Base-by-base conservation (phyloP, 1,284 basidiomycete genomes). In the Ceratobasidium theobromae region DNA sequence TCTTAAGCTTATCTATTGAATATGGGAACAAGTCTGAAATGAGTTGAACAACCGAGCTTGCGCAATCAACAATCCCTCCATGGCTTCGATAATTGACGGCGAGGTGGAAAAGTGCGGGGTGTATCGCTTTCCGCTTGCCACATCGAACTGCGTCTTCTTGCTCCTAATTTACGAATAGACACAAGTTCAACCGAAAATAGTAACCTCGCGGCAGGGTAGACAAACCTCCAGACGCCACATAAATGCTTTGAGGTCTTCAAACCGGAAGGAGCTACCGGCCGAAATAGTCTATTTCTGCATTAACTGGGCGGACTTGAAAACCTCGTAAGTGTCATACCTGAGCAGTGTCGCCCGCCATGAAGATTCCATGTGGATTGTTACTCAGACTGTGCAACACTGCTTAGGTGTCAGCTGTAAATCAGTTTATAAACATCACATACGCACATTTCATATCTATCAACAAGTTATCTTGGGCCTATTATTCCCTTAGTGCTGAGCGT, bases 281-380 rank as follows among this genome's bases (percentile, higher is more conserved):
- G 86, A 84, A 16, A 91, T 89, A 0, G 87, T 87, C 48, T 67
- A 38, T 21, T 30, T 32, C 8, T 40, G 33, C 16, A 33, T 70
- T 89, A 25, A 16, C 12, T 35, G 12, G 33, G 12, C 9, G 12
- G 16, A 35, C 11, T 4, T 23, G 9, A 23, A 38, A 18, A 35
- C 12, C 16, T n/a, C 6, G 12, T 21, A 21, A 25, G 14, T 32
- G 21, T 30, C 6, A 6, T 23, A 53, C 60, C 49, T 64, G 88
- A 0, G 89, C 87, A 0, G 88, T 90, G 72, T 91, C 88, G 0
- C 88, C 89, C 0, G 88, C 88, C 86, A 86, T 90, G 72, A 91
- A 89, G 23, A 88, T 75, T 0, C 89, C 88, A 54, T 86, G 77
- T 0, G 84, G 80, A 70, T 89, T 88, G 14, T 74, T 74, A 70